A percentile compares a stretch with the other conserved stretches of the same genome.
Conservation (phyloP, 768 basidiomycete species). For the Amyloporia xantha region DNA sequence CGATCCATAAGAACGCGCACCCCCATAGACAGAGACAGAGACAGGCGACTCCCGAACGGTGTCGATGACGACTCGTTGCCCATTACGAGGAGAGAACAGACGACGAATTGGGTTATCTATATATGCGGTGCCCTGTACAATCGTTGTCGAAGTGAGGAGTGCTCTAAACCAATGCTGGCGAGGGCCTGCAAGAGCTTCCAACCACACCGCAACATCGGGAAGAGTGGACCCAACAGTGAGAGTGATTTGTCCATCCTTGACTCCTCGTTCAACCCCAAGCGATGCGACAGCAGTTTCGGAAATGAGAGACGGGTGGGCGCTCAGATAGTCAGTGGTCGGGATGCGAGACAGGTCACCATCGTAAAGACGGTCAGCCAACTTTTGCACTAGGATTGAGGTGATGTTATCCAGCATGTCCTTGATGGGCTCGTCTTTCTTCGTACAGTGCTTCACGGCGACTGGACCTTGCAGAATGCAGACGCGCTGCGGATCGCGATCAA, state of each 20-base stretch:
- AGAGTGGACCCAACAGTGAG: conserved; percentile 44
- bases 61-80: conserved; percentile 70
- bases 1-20: conserved; percentile 70
- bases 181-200: conserved; percentile 78
- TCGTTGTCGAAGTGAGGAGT: conserved; percentile 68
- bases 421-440: conserved; percentile 88
- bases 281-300: conserved; percentile 32
- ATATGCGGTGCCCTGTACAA: conserved; percentile 83
- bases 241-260: conserved; percentile 37
- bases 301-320: conserved; percentile 35
- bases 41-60: conserved; percentile 37
- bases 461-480: conserved; percentile 98
- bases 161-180: conserved; percentile 83
- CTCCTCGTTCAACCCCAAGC: conserved; percentile 37
- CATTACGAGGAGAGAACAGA: conserved; percentile 72
- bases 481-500: conserved; percentile 97
- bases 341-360: conserved; percentile 66
- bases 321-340: conserved; percentile 83
- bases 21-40: conserved; percentile 66
- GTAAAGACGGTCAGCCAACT: conserved; percentile 75
- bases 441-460: conserved; percentile 85
- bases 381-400: conserved; percentile 67
- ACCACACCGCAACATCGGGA: conserved; percentile 69
- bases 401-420: conserved; percentile 88
- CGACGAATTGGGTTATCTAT: conserved; percentile 86